Conservation (phyloP, 2,329 filamentous ascomycete species). For the Huntiella abstrusa region DNA sequence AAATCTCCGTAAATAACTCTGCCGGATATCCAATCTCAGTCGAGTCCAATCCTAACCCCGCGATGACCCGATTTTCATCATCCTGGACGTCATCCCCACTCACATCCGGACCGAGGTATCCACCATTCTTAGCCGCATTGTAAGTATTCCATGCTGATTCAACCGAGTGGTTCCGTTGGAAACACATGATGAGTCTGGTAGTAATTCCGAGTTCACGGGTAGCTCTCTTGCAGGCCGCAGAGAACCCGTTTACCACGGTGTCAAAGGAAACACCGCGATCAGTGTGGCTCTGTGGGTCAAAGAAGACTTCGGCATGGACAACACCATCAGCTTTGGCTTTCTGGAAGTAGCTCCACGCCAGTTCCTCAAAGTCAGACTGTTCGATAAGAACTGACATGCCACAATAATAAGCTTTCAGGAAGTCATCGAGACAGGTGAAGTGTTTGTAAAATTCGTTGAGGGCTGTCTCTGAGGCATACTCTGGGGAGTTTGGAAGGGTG, state of each 20-base stretch:
- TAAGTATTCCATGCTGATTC: slow-evolving; percentile 32
- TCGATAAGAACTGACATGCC: slow-evolving; percentile 51
- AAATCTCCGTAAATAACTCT: slow-evolving; percentile 43
- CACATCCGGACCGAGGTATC: slow-evolving; percentile 4
- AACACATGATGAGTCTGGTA: slow-evolving; percentile 50
- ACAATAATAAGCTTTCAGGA: slow-evolving; percentile 61
- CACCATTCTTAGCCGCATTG: slow-evolving; percentile 18
- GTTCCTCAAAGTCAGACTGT: slow-evolving; percentile 48
- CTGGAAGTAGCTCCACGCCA: slow-evolving; percentile 54
- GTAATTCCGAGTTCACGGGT: slow-evolving; percentile 43
- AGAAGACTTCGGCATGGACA: slow-evolving; percentile 59
- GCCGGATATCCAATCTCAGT: slow-evolving; percentile 38
- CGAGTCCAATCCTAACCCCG: slow-evolving; percentile 50
- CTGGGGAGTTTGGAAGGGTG: slow-evolving; percentile 26
- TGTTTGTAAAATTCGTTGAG: slow-evolving; percentile 44
- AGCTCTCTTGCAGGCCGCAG: slow-evolving; percentile 39
- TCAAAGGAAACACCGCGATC: slow-evolving; percentile 41
- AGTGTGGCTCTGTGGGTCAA: slow-evolving; percentile 61
- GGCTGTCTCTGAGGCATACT: slow-evolving; percentile 38
- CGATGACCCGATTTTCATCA: slow-evolving; percentile 29
- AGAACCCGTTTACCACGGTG: slow-evolving; percentile 45
- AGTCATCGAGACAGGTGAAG: slow-evolving; percentile 58
- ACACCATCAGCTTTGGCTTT: slow-evolving; percentile 46
- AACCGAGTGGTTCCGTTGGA: slow-evolving; percentile 50
- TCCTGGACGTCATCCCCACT: slow-evolving; percentile 8